phyloP scores from a whole-genome alignment of 108 stramenopile species.

The Fragilaria radians region DNA sequence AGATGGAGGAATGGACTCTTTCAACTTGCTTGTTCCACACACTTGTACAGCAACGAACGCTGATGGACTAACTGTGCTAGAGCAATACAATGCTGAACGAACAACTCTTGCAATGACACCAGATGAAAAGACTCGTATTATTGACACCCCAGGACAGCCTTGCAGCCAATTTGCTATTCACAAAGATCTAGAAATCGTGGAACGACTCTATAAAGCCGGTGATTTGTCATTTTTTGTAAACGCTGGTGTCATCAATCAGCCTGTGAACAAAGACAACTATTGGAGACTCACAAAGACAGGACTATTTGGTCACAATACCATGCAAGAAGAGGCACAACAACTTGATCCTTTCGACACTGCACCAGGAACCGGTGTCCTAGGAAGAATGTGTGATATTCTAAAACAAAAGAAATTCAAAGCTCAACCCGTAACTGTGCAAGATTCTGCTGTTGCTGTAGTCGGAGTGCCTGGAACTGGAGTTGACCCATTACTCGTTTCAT shows the following conservation, averaged over 20 bases:
- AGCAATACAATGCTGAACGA: conserved; percentile 28
- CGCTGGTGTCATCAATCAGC: conserved; percentile 17
- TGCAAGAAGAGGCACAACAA: conserved; percentile 21
- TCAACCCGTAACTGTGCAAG: too few species aligned
- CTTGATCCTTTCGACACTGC: conserved; percentile 26
- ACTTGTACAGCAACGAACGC: conserved; percentile 14
- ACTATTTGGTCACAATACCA: conserved; percentile 56
- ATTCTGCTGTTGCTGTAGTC: too few species aligned
- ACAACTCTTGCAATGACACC: conserved; percentile 16
- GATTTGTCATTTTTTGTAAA: conserved; percentile 45
- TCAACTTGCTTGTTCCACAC: conserved; percentile 50
- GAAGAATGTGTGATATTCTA: conserved; percentile 39
- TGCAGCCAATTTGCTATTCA: conserved; percentile 41
- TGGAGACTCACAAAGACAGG: too few species aligned
- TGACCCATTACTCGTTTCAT: too few species aligned
- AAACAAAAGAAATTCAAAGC: too few species aligned
- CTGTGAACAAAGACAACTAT: conserved; percentile 15
- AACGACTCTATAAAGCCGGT: conserved; percentile 27
- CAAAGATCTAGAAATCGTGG: conserved; percentile 10
- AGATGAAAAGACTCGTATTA: conserved; percentile 7
- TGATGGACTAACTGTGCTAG: conserved; percentile 13
- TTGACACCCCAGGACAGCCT: conserved; percentile 23
- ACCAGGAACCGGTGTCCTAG: conserved; percentile 36
- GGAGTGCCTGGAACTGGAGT: too few species aligned
- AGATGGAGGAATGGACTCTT: conserved; percentile 49